Evolutionary conservation across 805 yeast species (phyloP).

Genomic region (Henningerozyma blattae): DNA sequence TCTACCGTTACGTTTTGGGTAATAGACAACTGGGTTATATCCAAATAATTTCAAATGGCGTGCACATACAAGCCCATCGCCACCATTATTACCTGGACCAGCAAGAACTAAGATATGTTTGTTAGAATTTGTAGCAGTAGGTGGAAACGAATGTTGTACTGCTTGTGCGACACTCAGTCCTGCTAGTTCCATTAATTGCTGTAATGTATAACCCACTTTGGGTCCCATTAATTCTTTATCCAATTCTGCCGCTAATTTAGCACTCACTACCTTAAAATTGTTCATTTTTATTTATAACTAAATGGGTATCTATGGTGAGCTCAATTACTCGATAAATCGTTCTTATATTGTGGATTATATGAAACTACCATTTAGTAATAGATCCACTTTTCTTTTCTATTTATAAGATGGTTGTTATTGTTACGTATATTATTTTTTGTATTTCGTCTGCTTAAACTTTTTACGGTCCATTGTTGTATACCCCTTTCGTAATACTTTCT

Average conservation of each 20-base stretch:
- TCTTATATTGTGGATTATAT: too few species aligned
- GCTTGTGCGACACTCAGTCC: conserved; percentile 92
- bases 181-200: conserved; percentile 76
- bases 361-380: too few species aligned
- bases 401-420: too few species aligned
- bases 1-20: conserved; percentile 58
- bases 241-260: conserved; percentile 55
- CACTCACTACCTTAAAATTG: conserved; percentile 31
- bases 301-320: too few species aligned
- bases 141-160: conserved; percentile 53
- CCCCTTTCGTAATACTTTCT: too few species aligned
- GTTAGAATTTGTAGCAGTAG: conserved; percentile 19
- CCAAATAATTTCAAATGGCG: conserved; percentile 78
- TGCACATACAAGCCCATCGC: conserved; percentile 94
- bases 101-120: conserved; percentile 55
- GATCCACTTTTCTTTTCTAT: too few species aligned
- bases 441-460: too few species aligned
- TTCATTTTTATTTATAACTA: not conserved
- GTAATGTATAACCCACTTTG: conserved; percentile 32
- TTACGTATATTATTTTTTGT: too few species aligned
- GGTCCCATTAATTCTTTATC: conserved; percentile 83
- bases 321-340: too few species aligned
- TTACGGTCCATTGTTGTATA: too few species aligned
- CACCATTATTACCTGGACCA: conserved; percentile 96
- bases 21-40: conserved; percentile 61